phyloP scores from a whole-genome alignment of 345 rosid genomes.

The Orychophragmus violaceus region DNA sequence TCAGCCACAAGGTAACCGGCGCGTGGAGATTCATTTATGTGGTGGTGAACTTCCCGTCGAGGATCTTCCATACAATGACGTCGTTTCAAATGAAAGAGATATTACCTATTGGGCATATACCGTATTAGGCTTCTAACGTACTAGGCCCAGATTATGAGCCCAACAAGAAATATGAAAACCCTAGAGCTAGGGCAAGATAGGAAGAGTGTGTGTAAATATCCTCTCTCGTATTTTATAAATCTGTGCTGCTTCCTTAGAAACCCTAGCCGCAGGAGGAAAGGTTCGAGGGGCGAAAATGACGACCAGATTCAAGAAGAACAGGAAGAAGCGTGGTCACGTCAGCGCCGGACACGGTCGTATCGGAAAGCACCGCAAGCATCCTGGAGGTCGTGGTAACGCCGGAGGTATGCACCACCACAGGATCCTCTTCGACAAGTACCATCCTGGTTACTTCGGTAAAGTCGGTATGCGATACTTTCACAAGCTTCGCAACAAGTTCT shows the following conservation, averaged over 20 bases:
- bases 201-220: not conserved
- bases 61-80: not conserved
- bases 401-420: slow-evolving; percentile 94
- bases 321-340: slow-evolving; percentile 91
- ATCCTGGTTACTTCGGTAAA: slow-evolving; percentile 80
- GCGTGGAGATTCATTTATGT: slow-evolving; percentile 9
- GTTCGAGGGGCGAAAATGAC: slow-evolving; percentile 10
- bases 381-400: slow-evolving; percentile 87
- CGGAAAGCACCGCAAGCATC: slow-evolving; percentile 83
- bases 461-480: slow-evolving; percentile 94
- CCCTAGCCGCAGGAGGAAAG: slow-evolving; percentile 21
- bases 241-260: not conserved
- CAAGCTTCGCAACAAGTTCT: slow-evolving; percentile 73
- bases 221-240: not conserved
- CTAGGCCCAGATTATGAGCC: not conserved
- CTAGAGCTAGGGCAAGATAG: too few species aligned
- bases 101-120: not conserved
- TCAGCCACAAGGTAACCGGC: slow-evolving; percentile 15
- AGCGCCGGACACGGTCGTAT: slow-evolving; percentile 85
- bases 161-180: slow-evolving; percentile 3
- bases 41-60: not conserved
- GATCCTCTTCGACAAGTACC: slow-evolving; percentile 89
- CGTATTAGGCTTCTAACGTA: not conserved
- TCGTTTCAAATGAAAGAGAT: not conserved
- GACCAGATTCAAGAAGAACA: slow-evolving; percentile 64